A percentile compares a stretch with the other conserved stretches of the same genome.
phyloP scores from a whole-genome alignment of 768 basidiomycete species.

The Suillus tomentosus region DNA sequence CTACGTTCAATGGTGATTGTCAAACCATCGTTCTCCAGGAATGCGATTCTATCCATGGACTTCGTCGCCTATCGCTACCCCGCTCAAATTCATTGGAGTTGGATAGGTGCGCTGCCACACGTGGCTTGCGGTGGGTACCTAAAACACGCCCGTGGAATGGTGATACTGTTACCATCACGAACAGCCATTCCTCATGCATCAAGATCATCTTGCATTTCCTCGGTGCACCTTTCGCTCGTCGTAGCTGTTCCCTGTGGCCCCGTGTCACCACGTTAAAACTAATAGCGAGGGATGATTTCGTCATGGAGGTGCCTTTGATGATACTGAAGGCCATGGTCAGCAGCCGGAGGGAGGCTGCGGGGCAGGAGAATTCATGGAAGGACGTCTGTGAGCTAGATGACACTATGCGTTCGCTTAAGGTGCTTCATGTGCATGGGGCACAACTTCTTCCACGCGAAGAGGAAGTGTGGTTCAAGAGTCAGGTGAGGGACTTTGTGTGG shows the following conservation, averaged over 20 bases:
- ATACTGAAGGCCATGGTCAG: not conserved
- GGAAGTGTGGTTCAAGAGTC: not conserved
- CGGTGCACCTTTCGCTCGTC: not conserved
- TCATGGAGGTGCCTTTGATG: not conserved
- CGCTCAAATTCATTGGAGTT: not conserved
- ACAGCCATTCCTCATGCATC: not conserved
- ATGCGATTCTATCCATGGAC: not conserved
- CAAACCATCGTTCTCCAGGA: not conserved
- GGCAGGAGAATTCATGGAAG: not conserved
- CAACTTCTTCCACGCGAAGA: not conserved
- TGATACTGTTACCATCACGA: not conserved
- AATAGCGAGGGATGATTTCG: not conserved
- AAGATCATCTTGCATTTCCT: not conserved
- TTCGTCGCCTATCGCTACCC: not conserved
- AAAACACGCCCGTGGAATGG: not conserved
- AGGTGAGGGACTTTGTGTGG: not conserved
- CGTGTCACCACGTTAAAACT: not conserved
- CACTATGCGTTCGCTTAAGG: not conserved
- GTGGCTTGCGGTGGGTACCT: not conserved
- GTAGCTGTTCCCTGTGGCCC: not conserved
- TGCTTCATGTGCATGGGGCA: constrained; percentile 3
- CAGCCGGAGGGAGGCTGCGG: too few species aligned
- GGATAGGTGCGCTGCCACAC: not conserved
- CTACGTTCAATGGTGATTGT: not conserved
- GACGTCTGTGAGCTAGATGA: not conserved